Conservation (phyloP, 2,329 filamentous ascomycete species). For the Rhexocercosporidium sp. region DNA sequence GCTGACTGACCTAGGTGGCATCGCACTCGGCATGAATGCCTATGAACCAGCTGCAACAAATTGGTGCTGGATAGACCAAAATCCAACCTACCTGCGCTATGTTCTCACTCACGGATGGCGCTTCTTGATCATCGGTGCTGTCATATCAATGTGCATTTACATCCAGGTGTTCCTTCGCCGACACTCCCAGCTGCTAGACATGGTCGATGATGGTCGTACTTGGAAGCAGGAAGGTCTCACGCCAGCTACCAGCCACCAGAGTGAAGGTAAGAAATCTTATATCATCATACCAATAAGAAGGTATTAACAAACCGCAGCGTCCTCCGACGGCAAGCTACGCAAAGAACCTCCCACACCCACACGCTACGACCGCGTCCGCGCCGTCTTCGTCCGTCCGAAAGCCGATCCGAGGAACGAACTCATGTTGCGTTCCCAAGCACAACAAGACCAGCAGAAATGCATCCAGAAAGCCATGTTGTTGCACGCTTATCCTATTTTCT, state of each 20-base stretch:
- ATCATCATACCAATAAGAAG: no score
- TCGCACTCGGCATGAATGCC: slow-evolving; percentile 1
- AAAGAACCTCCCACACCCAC: neutral
- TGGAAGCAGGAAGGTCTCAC: neutral
- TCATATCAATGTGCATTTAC: slow-evolving; percentile 11
- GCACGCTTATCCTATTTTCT: slow-evolving; percentile 13
- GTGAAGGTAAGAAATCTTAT: neutral
- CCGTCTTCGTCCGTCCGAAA: neutral
- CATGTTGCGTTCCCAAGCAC: neutral
- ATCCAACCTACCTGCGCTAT: slow-evolving; percentile 44
- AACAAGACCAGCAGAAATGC: slow-evolving; percentile 12
- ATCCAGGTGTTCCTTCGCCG: slow-evolving; percentile 14
- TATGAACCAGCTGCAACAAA: slow-evolving; percentile 45
- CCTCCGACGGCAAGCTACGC: neutral
- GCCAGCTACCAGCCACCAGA: neutral
- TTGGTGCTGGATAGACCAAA: slow-evolving; percentile 48
- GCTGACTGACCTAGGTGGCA: slow-evolving; percentile 1
- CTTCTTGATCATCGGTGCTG: slow-evolving; percentile 40
- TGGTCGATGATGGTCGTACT: neutral
- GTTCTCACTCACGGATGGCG: slow-evolving; percentile 47
- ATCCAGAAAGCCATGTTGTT: slow-evolving; percentile 15
- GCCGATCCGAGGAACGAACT: slow-evolving; percentile 9
- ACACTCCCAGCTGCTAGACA: neutral
- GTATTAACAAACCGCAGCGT: neutral
- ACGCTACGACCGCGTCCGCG: neutral